Conservation (phyloP, 495 filamentous ascomycete species). For the Tuber magnatum region DNA sequence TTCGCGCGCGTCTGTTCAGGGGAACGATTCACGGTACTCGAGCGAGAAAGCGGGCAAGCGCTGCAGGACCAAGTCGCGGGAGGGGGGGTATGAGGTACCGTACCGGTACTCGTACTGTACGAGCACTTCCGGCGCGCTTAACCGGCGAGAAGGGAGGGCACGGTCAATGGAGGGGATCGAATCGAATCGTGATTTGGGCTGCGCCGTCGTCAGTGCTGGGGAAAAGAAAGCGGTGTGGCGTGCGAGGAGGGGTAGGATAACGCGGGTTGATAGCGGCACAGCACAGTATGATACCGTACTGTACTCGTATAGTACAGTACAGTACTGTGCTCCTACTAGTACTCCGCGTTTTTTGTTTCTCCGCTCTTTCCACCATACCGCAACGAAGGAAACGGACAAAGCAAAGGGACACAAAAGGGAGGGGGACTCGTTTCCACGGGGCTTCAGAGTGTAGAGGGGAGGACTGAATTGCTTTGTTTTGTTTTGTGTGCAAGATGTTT, state of each 20-base stretch:
- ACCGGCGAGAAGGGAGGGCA: background rate
- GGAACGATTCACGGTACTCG: background rate
- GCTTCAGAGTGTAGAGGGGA: background rate
- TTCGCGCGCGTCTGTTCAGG: background rate
- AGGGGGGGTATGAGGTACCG: background rate
- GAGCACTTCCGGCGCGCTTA: conserved; percentile 2
- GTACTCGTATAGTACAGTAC: no score
- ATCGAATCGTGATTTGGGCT: background rate
- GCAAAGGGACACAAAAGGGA: background rate
- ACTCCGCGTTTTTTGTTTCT: background rate
- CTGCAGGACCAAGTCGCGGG: background rate
- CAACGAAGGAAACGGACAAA: background rate
- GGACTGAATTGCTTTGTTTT: background rate
- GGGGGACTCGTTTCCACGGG: background rate
- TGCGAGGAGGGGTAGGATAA: background rate
- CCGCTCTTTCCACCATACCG: background rate
- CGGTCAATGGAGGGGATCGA: background rate
- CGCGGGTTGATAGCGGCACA: background rate
- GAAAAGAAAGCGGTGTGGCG: background rate
- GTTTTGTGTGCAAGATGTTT: background rate
- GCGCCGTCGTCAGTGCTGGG: background rate
- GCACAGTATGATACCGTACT: no score
- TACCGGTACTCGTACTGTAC: background rate
- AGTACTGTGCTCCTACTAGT: no score
- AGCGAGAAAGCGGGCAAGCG: background rate